These are phyloP conservation scores for Microthlaspi erraticum DNA, from an alignment of 345 rosid genomes.

Conservation along the genomic window DNA sequence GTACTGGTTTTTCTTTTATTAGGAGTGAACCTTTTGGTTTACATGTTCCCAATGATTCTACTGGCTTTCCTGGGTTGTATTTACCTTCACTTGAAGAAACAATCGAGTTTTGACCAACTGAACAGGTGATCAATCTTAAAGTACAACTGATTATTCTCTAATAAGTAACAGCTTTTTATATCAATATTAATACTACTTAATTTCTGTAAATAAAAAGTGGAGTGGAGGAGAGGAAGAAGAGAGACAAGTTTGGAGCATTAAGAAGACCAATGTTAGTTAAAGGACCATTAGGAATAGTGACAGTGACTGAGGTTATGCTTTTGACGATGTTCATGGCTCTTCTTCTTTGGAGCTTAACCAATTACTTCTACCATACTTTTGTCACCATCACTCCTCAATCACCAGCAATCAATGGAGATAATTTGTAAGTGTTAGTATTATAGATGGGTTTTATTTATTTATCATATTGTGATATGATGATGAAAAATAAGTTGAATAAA, in stretches of 20 bases:
- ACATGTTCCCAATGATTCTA: constrained; percentile 64
- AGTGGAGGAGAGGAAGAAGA: constrained; percentile 29
- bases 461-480: neutral
- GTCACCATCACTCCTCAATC: constrained; percentile 47
- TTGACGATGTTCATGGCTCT: constrained; percentile 73
- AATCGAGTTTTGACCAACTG: constrained; percentile 12
- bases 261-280: constrained; percentile 68
- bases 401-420: constrained; percentile 40
- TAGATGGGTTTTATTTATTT: neutral
- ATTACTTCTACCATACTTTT: constrained; percentile 51
- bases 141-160: neutral
- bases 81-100: constrained; percentile 59
- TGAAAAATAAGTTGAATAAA: neutral
- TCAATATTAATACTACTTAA: neutral
- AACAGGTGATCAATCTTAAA: constrained; percentile 22
- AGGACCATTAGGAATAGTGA: constrained; percentile 87
- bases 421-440: constrained; percentile 53
- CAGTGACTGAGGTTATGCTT: constrained; percentile 62
- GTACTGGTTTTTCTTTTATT: neutral
- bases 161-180: neutral
- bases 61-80: constrained; percentile 59
- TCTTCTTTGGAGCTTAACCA: constrained; percentile 63
- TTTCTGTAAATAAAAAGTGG: constrained; percentile 16
- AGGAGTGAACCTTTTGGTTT: constrained; percentile 59
- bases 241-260: constrained; percentile 28